Evolutionary conservation across 2,329 filamentous ascomycete species (phyloP).

Genomic region (Epicoccum nigrum): DNA sequence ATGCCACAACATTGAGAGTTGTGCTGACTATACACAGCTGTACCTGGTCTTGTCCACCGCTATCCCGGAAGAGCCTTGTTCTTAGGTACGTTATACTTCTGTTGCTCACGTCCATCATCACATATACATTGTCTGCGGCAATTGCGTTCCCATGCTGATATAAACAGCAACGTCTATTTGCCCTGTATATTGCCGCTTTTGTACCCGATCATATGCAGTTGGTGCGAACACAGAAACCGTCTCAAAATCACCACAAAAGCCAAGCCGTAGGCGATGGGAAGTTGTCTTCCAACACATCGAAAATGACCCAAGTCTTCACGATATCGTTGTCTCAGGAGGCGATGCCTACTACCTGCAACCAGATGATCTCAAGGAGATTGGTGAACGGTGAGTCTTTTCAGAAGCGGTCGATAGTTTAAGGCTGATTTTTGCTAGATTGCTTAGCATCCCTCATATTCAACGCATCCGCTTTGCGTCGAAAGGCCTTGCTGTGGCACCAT

Average conservation of each 20-base stretch:
- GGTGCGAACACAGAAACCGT: conserved; percentile 62
- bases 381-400: conserved; percentile 45
- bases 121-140: no score
- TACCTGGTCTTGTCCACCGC: conserved; percentile 65
- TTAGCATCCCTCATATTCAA: conserved; percentile 63
- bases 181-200: conserved; percentile 67
- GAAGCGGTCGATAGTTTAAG: not conserved
- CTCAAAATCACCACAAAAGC: conserved; percentile 44
- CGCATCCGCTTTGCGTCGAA: conserved; percentile 68
- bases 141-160: not conserved
- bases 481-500: conserved; percentile 65
- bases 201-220: conserved; percentile 66
- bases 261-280: conserved; percentile 60
- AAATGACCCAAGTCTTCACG: conserved; percentile 56
- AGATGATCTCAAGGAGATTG: conserved; percentile 60
- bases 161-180: conserved; percentile 61
- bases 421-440: conserved; percentile 48
- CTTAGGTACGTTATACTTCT: conserved; percentile 55
- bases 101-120: no score
- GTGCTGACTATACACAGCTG: conserved; percentile 39
- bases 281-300: conserved; percentile 63
- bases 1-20: not conserved
- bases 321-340: conserved; percentile 68
- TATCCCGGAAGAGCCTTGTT: conserved; percentile 69
- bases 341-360: conserved; percentile 65